These are phyloP conservation scores for Phytophthora boehmeriae DNA, from an alignment of 352 stramenopile genomes.

Conservation along the genomic window DNA sequence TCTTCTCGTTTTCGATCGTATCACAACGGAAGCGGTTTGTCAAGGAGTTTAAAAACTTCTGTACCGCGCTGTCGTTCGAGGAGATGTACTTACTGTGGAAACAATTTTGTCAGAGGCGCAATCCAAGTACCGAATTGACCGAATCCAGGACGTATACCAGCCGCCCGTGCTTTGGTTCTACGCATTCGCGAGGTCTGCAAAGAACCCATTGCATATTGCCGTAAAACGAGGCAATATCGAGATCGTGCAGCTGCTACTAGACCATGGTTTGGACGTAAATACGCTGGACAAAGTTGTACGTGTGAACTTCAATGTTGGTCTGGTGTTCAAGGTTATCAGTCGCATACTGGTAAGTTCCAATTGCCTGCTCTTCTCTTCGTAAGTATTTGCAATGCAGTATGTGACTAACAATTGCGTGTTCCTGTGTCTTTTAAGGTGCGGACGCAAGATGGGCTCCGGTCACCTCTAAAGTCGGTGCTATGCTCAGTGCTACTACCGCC, in stretches of 20 bases:
- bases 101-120: slow-evolving; percentile 42
- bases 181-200: slow-evolving; percentile 66
- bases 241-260: slow-evolving; percentile 68
- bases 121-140: slow-evolving; percentile 40
- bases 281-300: slow-evolving; percentile 77
- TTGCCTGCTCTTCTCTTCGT: too few species aligned
- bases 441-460: slow-evolving; percentile 65
- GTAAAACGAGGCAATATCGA: slow-evolving; percentile 55
- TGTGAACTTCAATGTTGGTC: slow-evolving; percentile 79
- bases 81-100: slow-evolving; percentile 50
- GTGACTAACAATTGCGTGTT: not conserved
- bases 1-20: slow-evolving; percentile 39
- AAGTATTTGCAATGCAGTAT: not conserved
- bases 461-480: slow-evolving; percentile 48
- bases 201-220: slow-evolving; percentile 81
- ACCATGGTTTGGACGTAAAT: slow-evolving; percentile 66
- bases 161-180: slow-evolving; percentile 64
- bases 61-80: slow-evolving; percentile 61
- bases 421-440: slow-evolving; percentile 36
- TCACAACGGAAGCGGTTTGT: slow-evolving; percentile 34
- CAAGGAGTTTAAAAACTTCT: slow-evolving; percentile 67
- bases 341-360: slow-evolving; percentile 50
- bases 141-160: slow-evolving; percentile 48
- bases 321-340: slow-evolving; percentile 75
- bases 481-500: slow-evolving; percentile 75